Conservation (phyloP, 768 basidiomycete species). For the Saitozyma sp. region DNA sequence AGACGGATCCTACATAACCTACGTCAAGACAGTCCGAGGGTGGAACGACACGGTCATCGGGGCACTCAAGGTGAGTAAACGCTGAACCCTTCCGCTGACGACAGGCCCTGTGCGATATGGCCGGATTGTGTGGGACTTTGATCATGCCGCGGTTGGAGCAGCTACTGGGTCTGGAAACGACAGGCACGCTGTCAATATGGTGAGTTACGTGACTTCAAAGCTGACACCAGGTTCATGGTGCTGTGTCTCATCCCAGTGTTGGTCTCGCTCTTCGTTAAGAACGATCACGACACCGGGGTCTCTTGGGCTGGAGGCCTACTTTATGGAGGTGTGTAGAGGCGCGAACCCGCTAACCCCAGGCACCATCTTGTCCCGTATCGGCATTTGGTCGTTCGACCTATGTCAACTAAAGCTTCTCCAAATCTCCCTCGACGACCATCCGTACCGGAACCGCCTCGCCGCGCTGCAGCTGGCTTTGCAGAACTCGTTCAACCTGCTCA, state of each 20-base stretch:
- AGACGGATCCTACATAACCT: constrained; percentile 51
- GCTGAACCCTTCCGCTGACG: too few species aligned
- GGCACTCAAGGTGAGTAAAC: constrained; percentile 32
- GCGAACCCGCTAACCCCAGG: constrained; percentile 28
- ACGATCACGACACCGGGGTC: constrained; percentile 28
- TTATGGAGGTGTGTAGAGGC: constrained; percentile 32
- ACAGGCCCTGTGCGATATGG: constrained; percentile 31
- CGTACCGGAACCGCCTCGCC: constrained; percentile 43
- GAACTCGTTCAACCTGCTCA: constrained; percentile 47
- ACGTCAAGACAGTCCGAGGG: constrained; percentile 45
- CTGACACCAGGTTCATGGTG: constrained; percentile 39
- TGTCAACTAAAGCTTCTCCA: constrained; percentile 50
- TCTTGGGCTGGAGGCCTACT: too few species aligned
- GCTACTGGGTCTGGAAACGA: constrained; percentile 41
- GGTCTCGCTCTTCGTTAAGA: constrained; percentile 43
- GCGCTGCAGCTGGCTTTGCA: constrained; percentile 47
- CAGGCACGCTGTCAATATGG: constrained; percentile 51
- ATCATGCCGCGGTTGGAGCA: constrained; percentile 48
- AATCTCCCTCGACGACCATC: constrained; percentile 42
- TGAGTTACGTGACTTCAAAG: constrained; percentile 12
- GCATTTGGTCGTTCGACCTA: constrained; percentile 51
- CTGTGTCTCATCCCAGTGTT: constrained; percentile 41
- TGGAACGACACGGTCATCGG: constrained; percentile 49
- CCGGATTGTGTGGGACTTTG: constrained; percentile 45
- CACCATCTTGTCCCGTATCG: constrained; percentile 47